Percentiles rank a stretch among this genome's conserved stretches.
Conservation (phyloP, 345 rosid genomes). For the Gossypium longicalyx region DNA sequence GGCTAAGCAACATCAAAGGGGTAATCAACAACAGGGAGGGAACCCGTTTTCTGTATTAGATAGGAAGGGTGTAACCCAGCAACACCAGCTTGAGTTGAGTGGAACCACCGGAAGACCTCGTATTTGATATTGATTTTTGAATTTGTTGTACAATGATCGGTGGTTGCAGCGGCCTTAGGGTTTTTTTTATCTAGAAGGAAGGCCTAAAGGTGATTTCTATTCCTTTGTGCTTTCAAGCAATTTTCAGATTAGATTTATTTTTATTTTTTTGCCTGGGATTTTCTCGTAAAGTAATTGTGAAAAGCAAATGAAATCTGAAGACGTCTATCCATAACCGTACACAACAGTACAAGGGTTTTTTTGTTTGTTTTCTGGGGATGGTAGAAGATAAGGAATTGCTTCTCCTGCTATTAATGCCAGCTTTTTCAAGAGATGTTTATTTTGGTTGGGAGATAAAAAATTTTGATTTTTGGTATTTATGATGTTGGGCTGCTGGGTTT, state of each 20-base stretch:
- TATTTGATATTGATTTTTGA: background rate
- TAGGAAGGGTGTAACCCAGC: slow-evolving; percentile 23
- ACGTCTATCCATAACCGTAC: background rate
- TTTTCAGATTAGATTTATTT: background rate
- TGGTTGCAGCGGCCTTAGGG: background rate
- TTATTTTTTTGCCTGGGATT: background rate
- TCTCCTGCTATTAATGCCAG: background rate
- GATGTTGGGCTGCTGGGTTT: background rate
- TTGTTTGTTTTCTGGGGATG: too few species aligned
- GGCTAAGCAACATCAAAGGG: slow-evolving; percentile 7
- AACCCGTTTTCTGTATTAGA: slow-evolving; percentile 37
- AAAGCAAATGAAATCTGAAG: background rate
- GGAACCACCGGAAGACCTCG: slow-evolving; percentile 4
- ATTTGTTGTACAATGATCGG: background rate
- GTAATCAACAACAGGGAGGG: background rate
- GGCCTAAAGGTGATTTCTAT: background rate
- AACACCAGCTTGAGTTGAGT: slow-evolving; percentile 11
- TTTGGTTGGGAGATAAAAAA: background rate
- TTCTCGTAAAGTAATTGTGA: background rate
- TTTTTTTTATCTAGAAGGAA: background rate
- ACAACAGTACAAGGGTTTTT: background rate
- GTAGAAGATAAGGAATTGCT: background rate
- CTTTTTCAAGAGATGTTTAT: background rate
- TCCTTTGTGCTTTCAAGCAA: background rate
- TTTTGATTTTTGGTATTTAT: background rate